Evolutionary conservation across 352 stramenopile species (phyloP).

Genomic region (Phytophthora pistaciae): DNA sequence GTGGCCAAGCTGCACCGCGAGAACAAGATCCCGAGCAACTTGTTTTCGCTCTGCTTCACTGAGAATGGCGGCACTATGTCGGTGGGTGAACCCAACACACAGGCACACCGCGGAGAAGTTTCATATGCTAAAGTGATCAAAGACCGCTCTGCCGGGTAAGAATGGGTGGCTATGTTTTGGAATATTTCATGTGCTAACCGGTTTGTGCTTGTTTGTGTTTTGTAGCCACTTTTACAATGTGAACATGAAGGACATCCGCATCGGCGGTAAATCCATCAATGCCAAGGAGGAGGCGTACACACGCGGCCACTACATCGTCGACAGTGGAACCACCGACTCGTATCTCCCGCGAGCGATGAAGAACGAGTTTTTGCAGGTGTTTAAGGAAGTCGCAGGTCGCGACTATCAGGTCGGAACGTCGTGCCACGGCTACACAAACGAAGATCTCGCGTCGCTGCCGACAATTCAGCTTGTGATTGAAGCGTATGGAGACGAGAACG

Average conservation of each 20-base stretch:
- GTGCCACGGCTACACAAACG: slow-evolving; percentile 65
- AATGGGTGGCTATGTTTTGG: background rate
- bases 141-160: slow-evolving; percentile 42
- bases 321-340: slow-evolving; percentile 88
- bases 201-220: slow-evolving; percentile 2
- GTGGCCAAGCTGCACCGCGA: slow-evolving; percentile 78
- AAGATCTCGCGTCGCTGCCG: slow-evolving; percentile 60
- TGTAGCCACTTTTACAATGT: slow-evolving; percentile 78
- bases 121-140: slow-evolving; percentile 64
- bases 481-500: slow-evolving; percentile 61
- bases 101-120: slow-evolving; percentile 62
- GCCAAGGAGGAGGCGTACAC: slow-evolving; percentile 45
- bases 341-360: slow-evolving; percentile 72
- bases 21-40: slow-evolving; percentile 83
- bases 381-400: slow-evolving; percentile 57
- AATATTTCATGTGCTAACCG: background rate
- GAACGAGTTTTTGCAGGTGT: slow-evolving; percentile 60
- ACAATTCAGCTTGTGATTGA: slow-evolving; percentile 80
- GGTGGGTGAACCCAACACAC: slow-evolving; percentile 59
- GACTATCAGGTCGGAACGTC: slow-evolving; percentile 54
- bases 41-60: slow-evolving; percentile 85
- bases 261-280: slow-evolving; percentile 69
- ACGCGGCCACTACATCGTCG: slow-evolving; percentile 79
- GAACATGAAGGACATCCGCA: slow-evolving; percentile 70
- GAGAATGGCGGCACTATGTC: slow-evolving; percentile 76